Evolutionary conservation across 2,329 filamentous ascomycete genomes (phyloP), one percentile per base, ranked within the genome.

Genomic region (Colletotrichum tofieldiae): DNA sequence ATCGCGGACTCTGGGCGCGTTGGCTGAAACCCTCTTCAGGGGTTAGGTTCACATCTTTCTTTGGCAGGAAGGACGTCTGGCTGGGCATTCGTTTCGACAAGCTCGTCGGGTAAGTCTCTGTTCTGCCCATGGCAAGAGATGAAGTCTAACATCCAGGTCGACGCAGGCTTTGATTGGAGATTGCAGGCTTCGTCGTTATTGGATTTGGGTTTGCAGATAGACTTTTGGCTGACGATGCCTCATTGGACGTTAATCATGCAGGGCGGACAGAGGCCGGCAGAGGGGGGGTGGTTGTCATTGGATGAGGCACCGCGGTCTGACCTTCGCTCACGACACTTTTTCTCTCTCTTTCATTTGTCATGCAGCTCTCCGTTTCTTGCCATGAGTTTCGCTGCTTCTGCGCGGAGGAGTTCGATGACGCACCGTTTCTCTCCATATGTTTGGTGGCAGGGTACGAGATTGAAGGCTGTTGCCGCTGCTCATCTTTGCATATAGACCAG

Each of bases 81-180:
- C 47, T 72, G 65, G 65, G 37, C 43, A 37, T n/a, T 26, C 20
- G 47, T 41, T 37, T 35, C 52, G 26, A n/a, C 23, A 43, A 49
- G 54, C 14, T 20, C 29, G 16, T 29, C 5, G 37, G 52, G 69
- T 72, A 41, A 65, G 70, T 65, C 7, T 35, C 12, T 16, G 4
- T 2, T 7, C 35, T 32, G 29, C 20, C 2, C 6, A 20, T 54
- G 11, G 20, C 23, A 3, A 20, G 32, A 37, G 26, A 47, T n/a
- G 39, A 55, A 26, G 23, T 51, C 66, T 72, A 64, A 72, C 54
- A 29, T 70, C 3, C 35, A n/a, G 41, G 18, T 20, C n/a, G 12
- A 20, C 45, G 32, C 47, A 72, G 65, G 47, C 26, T 61, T 35
- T 69, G 43, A 60, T 72, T 69, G 52, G 70, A 65, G 54, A 64